A percentile compares a stretch with the other conserved stretches of the same genome.
These are phyloP conservation scores for Isabelozyma pseudorhagii DNA, from an alignment of 805 yeast genomes.

Conservation along the genomic window DNA sequence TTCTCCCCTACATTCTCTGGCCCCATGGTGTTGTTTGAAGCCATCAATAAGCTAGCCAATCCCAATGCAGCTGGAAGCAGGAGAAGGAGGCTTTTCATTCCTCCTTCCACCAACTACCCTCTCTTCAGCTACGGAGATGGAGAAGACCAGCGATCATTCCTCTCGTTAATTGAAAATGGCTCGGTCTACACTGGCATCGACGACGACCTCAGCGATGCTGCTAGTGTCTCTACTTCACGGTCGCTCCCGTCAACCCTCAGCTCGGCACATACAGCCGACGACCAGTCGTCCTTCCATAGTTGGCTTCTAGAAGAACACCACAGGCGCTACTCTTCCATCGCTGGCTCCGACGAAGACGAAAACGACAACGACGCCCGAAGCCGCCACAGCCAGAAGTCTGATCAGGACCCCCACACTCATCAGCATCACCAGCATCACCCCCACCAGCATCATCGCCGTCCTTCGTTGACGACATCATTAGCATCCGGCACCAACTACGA, in stretches of 20 bases:
- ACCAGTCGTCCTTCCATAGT: slow-evolving; percentile 39
- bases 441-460: background rate
- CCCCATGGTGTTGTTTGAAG: slow-evolving; percentile 37
- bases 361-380: slow-evolving; percentile 6
- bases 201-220: slow-evolving; percentile 30
- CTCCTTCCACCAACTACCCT: slow-evolving; percentile 43
- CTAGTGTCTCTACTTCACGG: slow-evolving; percentile 38
- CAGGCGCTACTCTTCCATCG: slow-evolving; percentile 25
- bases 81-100: slow-evolving; percentile 39
- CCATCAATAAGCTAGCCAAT: slow-evolving; percentile 39
- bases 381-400: background rate
- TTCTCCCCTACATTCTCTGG: background rate
- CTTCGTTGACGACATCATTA: background rate
- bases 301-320: slow-evolving; percentile 45
- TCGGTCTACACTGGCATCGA: slow-evolving; percentile 26
- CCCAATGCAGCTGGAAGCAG: slow-evolving; percentile 35
- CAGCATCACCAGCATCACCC: background rate
- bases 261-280: slow-evolving; percentile 33
- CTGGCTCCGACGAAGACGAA: slow-evolving; percentile 9
- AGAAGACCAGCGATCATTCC: slow-evolving; percentile 42
- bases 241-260: slow-evolving; percentile 39
- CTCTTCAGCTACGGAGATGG: slow-evolving; percentile 41
- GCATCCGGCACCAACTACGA: slow-evolving; percentile 17
- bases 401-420: background rate
- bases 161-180: slow-evolving; percentile 36